Evolutionary conservation across 169 alveolate genomes (phyloP), one percentile per base, ranked within the genome.

Genomic region (Plasmodium coatneyi): DNA sequence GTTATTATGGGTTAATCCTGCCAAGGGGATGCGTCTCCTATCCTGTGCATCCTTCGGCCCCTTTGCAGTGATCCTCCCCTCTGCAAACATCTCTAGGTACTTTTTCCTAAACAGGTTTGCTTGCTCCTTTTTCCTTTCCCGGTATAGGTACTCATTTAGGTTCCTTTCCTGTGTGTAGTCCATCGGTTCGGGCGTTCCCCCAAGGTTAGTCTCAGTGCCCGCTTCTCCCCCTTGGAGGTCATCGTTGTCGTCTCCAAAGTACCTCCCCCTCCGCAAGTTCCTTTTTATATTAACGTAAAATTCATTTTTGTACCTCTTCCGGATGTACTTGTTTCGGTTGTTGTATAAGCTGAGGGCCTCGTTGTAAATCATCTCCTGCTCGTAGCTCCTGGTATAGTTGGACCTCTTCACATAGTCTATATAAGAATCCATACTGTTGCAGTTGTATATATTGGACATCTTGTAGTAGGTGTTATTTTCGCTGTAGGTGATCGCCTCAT

Each of bases 371-470:
- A 74, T 86, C 70, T 86, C 93, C 30, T 86, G 93, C 30, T 86
- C 93, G 9, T 86, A 86, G n/a, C 86, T 86, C 70, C 93, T 86
- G 5, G 93, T 78, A 43, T 86, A 86, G 22, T 86, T 86, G 0
- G 93, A 76, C 43, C 80, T 74, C 70, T 86, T 86, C 41, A 86
- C 66, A 52, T 76, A 74, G 30, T 86, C 84, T 0, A 39, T 74
- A 30, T 86, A 86, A 0, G 78, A 71, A 56, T 86, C 79, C 66
- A 86, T 86, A 2, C 10, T 86, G 80, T 86, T 86, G 46, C 80
- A 86, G 66, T 86, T 86, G 1, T 86, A 79, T 14, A 86, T 22
- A 16, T 86, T 86, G 1, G 86, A 70, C 56, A 83, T 86, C n/a
- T 74, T 86, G 30, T 86, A 86, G 46, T 76, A 86, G n/a, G 93